These are phyloP conservation scores for Serendipita vermifera DNA, from an alignment of 768 basidiomycete genomes.

Conservation along the genomic window DNA sequence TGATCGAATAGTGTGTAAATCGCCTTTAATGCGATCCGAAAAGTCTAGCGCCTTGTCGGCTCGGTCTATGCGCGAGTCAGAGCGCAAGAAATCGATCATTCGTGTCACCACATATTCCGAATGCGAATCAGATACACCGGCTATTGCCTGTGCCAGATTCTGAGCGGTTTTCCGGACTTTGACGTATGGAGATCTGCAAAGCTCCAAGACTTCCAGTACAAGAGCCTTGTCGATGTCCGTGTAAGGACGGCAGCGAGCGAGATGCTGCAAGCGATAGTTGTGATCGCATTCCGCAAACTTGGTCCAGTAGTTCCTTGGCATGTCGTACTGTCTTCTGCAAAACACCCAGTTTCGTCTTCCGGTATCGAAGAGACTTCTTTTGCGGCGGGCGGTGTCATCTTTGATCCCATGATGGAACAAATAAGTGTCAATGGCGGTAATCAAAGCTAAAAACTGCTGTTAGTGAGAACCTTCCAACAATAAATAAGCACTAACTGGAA, in stretches of 20 bases:
- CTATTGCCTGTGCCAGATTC: conserved; percentile 2
- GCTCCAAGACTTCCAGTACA: conserved; percentile 30
- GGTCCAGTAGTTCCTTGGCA: conserved; percentile 13
- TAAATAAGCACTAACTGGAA: not conserved
- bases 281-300: conserved; percentile 5
- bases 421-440: conserved; percentile 62
- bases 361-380: conserved; percentile 40
- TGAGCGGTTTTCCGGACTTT: conserved; percentile 2
- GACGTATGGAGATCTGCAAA: conserved; percentile 5
- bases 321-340: conserved; percentile 10
- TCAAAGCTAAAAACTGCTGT: conserved; percentile 37
- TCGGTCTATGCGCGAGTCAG: not conserved
- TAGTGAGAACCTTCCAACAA: not conserved
- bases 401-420: conserved; percentile 55
- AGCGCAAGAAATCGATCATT: conserved; percentile 1
- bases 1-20: not conserved
- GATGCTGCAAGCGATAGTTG: conserved; percentile 27
- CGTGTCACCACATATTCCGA: not conserved
- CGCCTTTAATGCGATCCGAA: conserved; percentile 5
- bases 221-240: conserved; percentile 62
- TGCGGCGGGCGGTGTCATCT: conserved; percentile 16
- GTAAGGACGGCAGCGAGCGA: conserved; percentile 54
- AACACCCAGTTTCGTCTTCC: not conserved
- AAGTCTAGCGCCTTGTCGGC: conserved; percentile 1
- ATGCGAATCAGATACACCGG: not conserved